phyloP scores from a whole-genome alignment of 2,329 filamentous ascomycete species.

The Leptographium galeiforme region DNA sequence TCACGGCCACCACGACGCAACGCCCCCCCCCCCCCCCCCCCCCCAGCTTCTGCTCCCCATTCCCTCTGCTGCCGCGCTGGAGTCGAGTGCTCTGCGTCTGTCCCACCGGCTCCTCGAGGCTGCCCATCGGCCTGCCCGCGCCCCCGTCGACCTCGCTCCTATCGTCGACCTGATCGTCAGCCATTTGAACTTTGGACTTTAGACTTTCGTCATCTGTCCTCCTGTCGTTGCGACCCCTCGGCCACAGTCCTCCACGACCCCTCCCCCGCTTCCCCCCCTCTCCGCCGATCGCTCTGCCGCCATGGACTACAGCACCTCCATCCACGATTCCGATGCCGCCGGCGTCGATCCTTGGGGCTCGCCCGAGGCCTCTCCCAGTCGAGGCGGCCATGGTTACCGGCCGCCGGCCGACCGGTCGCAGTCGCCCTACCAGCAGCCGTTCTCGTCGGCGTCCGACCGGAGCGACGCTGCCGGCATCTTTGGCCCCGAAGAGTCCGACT shows the following conservation, averaged over 20 bases:
- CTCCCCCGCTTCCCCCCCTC: too few relatives aligned
- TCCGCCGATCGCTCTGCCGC: slow-evolving; percentile 2
- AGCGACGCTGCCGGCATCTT: slow-evolving; percentile 15
- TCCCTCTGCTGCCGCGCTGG: neutral
- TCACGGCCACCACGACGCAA: neutral
- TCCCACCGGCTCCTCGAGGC: neutral
- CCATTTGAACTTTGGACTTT: too few relatives aligned
- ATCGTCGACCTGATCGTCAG: too few relatives aligned
- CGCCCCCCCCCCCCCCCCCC: neutral
- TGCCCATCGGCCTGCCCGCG: too few relatives aligned
- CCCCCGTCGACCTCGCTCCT: too few relatives aligned
- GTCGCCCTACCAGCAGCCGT: slow-evolving; percentile 25
- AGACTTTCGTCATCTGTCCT: too few relatives aligned
- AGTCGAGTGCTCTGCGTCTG: neutral
- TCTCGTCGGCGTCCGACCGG: slow-evolving; percentile 22
- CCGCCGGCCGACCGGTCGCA: slow-evolving; percentile 25
- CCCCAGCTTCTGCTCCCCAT: neutral
- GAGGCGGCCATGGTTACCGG: slow-evolving; percentile 28
- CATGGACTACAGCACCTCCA: slow-evolving; percentile 47
- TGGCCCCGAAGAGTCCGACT: slow-evolving; percentile 23
- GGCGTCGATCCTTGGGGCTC: slow-evolving; percentile 45
- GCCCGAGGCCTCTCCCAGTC: slow-evolving; percentile 35
- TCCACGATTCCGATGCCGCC: slow-evolving; percentile 39
- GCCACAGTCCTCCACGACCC: too few relatives aligned
- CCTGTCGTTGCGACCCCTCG: too few relatives aligned